Evolutionary conservation across 83 land plant genomes (phyloP).

Genomic region (Thuja plicata): DNA sequence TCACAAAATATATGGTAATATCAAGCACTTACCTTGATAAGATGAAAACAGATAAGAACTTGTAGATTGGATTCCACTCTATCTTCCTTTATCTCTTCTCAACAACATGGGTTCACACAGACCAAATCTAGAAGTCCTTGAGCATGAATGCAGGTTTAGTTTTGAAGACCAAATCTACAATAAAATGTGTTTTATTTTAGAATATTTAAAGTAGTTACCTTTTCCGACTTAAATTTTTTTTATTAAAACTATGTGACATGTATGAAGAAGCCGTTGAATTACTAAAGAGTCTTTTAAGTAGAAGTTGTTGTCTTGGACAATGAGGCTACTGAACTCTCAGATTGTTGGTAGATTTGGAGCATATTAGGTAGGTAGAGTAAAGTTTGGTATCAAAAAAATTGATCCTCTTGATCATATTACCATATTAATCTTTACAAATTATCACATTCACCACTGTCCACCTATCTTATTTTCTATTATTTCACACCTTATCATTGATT

Average conservation of each 20-base stretch:
- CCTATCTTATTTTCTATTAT: too few relatives aligned
- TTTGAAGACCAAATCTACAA: neutral
- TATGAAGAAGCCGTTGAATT: constrained; percentile 70
- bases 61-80: constrained; percentile 14
- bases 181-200: neutral
- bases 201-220: neutral
- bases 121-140: constrained; percentile 76
- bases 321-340: constrained; percentile 93
- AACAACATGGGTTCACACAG: constrained; percentile 78
- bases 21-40: too few relatives aligned
- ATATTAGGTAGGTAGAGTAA: constrained; percentile 63
- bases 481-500: too few relatives aligned
- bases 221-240: neutral
- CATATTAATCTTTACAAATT: too few relatives aligned
- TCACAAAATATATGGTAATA: too few relatives aligned
- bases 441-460: too few relatives aligned
- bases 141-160: constrained; percentile 68
- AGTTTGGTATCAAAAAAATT: too few relatives aligned
- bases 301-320: constrained; percentile 49
- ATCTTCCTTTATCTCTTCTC: constrained; percentile 62
- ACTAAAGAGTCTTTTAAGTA: constrained; percentile 57
- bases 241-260: too few relatives aligned
- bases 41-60: constrained; percentile 2
- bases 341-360: constrained; percentile 87
- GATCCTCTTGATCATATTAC: too few relatives aligned